phyloP scores from a whole-genome alignment of 1,139 yeast species.

The Suhomyces taliae region DNA sequence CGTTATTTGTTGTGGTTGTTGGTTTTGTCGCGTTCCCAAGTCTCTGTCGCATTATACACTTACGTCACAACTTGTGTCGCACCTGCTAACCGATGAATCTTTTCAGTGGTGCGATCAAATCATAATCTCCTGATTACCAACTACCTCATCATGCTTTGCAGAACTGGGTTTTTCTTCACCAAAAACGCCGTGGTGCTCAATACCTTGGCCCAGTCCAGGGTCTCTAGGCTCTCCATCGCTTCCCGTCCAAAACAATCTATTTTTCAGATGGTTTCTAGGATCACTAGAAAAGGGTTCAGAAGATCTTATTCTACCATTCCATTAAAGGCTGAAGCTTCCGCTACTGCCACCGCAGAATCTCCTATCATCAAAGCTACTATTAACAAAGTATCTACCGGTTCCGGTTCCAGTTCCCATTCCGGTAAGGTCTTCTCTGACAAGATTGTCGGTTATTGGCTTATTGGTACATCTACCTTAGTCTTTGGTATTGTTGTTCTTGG shows the following conservation, averaged over 20 bases:
- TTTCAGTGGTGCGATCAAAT: background rate
- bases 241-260: conserved; percentile 6
- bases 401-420: conserved; percentile 2
- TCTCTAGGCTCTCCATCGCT: conserved; percentile 17
- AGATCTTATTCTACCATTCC: conserved; percentile 15
- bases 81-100: too few relatives aligned
- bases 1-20: too few relatives aligned
- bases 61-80: too few relatives aligned
- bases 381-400: conserved; percentile 4
- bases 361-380: conserved; percentile 3
- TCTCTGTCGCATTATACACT: too few relatives aligned
- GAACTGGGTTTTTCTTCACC: conserved; percentile 46
- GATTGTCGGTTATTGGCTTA: conserved; percentile 80
- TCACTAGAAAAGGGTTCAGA: conserved; percentile 2
- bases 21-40: too few relatives aligned
- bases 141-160: conserved; percentile 28
- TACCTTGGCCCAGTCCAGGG: conserved; percentile 28
- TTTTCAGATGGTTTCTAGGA: conserved; percentile 2
- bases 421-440: conserved; percentile 37
- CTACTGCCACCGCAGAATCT: background rate
- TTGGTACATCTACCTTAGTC: conserved; percentile 87
- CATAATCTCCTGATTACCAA: background rate
- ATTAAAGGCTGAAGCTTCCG: background rate
- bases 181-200: conserved; percentile 39
- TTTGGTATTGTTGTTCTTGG: conserved; percentile 97